Evolutionary conservation across 2,329 filamentous ascomycete species (phyloP), one percentile per base, ranked within the genome.

Genomic region (Stachybotrys elegans): DNA sequence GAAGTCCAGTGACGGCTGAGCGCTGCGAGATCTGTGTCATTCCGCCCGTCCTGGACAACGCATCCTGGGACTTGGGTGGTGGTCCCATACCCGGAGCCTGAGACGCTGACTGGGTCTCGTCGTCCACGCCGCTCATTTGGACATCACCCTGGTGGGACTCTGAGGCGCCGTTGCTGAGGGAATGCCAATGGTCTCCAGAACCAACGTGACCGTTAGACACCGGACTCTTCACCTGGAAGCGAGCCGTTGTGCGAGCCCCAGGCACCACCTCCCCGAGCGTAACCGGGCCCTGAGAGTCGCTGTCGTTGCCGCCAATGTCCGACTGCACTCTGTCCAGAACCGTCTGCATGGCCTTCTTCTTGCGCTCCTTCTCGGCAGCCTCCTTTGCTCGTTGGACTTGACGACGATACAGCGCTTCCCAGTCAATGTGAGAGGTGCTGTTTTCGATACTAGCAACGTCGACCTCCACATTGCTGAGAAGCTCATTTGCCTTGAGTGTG

Each of bases 391-490:
- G 78, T 57, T 83, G 78, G 38, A 84, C 61, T 60, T 93, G 86
- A 39, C 87, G 76, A 41, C 79, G 69, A 62, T 93, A 91, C 4
- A 96, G 77, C 38, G 79, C 84, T 51, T 96, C 89, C 70, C 90
- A 96, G 56, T 93, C 84, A 32, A 85, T 72, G 25, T 86, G 70
- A 11, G 71, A 72, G 13, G 86, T 80, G 50, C 86, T 76, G 34
- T 74, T 72, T 57, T 89, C 84, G 45, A 96, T 83, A 38, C 79
- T 81, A 35, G 82, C 81, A 50, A 97, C 85, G 65, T 97, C 92
- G 25, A 97, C 92, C 60, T 96, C 90, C 3, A 96, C 92, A 58
- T 97, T 97, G 19, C 89, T 83, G 27, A 91, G 72, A 55, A 98
- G 81, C 67, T 98, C 93, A 47, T 94, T 95, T 1, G 89, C 91